Percentiles rank a stretch among this genome's conserved stretches.
These are phyloP conservation scores for Athelia sp. DNA, from an alignment of 1,284 basidiomycete genomes.

Conservation along the genomic window DNA sequence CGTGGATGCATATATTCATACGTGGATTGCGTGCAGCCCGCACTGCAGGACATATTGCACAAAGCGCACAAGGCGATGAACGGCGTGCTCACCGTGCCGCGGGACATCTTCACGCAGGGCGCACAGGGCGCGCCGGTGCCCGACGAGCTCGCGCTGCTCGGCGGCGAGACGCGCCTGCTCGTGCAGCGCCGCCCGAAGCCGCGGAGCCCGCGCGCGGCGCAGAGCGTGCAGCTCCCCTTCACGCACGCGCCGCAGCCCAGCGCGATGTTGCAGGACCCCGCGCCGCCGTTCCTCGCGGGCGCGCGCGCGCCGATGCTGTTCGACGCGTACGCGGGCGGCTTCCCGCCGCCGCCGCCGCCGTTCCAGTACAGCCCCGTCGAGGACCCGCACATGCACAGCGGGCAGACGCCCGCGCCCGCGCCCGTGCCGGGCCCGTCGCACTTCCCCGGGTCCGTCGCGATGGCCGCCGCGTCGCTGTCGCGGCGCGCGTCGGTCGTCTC, in stretches of 20 bases:
- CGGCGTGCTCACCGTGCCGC: slow-evolving; percentile 39
- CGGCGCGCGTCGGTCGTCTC: too few species aligned
- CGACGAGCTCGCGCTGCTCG: slow-evolving; percentile 69
- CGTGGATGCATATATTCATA: neutral
- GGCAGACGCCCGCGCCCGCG: neutral
- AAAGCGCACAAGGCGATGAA: slow-evolving; percentile 56
- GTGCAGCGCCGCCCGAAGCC: slow-evolving; percentile 34
- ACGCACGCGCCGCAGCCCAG: slow-evolving; percentile 9
- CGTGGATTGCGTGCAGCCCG: slow-evolving; percentile 40
- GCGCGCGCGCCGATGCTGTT: neutral
- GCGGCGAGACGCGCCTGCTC: slow-evolving; percentile 58
- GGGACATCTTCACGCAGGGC: slow-evolving; percentile 54
- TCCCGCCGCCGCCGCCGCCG: neutral
- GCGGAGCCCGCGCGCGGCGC: too few species aligned
- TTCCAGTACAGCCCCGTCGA: neutral
- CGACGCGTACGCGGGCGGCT: slow-evolving; percentile 8
- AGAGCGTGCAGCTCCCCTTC: slow-evolving; percentile 11
- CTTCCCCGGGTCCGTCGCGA: too few species aligned
- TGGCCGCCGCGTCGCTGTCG: too few species aligned
- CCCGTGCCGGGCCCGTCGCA: neutral
- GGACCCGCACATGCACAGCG: neutral
- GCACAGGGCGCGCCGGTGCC: slow-evolving; percentile 30
- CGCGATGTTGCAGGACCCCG: slow-evolving; percentile 12
- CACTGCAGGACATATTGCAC: slow-evolving; percentile 49
- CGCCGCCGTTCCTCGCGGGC: neutral